A percentile compares a stretch with the other conserved stretches of the same genome.
phyloP scores from a whole-genome alignment of 106 monocot genomes.

The Vanilla planifolia region DNA sequence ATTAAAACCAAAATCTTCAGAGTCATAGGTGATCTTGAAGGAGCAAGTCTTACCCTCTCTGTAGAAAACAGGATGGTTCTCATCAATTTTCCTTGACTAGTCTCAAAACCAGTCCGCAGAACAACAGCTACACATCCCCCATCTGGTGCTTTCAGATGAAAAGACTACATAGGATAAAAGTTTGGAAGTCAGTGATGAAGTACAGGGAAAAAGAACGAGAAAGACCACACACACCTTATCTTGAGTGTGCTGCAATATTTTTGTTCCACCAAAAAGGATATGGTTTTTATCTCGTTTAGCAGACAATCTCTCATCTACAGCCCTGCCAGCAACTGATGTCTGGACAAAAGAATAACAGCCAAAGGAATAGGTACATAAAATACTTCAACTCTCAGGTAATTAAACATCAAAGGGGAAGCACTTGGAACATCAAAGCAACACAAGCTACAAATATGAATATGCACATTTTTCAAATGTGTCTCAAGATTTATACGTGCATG shows the following conservation, averaged over 20 bases:
- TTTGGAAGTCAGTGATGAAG: conserved; percentile 8
- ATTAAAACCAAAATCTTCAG: not conserved
- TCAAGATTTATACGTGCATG: no score
- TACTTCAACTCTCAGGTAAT: no score
- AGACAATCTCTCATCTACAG: conserved; percentile 67
- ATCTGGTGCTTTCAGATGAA: conserved; percentile 85
- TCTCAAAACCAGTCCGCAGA: conserved; percentile 90
- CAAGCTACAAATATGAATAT: no score
- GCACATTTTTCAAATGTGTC: no score
- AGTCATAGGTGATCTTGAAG: not conserved
- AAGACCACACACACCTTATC: conserved; percentile 62
- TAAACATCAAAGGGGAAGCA: no score
- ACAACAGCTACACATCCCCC: conserved; percentile 96
- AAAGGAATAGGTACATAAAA: not conserved
- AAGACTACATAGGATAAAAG: conserved; percentile 31
- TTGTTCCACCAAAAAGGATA: conserved; percentile 96
- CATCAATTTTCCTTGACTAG: conserved; percentile 99
- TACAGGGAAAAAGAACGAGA: not conserved
- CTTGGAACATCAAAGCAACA: no score
- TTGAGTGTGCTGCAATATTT: conserved; percentile 93
- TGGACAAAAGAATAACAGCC: conserved; percentile 15
- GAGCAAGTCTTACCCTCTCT: conserved; percentile 59
- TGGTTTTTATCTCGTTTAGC: conserved; percentile 83
- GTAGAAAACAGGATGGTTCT: conserved; percentile 97
- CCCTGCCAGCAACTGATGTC: conserved; percentile 62